phyloP scores from a whole-genome alignment of 75 land plant genomes.

The Pinus tabuliformis region DNA sequence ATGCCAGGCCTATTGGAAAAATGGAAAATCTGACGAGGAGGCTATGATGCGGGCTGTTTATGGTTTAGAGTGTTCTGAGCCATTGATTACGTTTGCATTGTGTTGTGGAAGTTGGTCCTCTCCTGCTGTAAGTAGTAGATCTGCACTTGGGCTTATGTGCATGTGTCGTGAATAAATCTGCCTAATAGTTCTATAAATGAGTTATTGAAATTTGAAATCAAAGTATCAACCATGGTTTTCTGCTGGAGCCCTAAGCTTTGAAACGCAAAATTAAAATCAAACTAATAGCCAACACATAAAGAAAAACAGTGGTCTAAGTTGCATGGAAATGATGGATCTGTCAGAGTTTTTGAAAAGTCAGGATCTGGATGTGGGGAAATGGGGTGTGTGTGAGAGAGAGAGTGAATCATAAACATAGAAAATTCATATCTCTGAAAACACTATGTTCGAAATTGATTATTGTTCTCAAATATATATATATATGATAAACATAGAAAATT shows the following conservation, averaged over 20 bases:
- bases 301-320: too few species aligned
- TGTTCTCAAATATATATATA: too few species aligned
- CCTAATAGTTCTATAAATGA: neutral
- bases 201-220: neutral
- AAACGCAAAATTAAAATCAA: neutral
- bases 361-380: too few species aligned
- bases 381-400: too few species aligned
- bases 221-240: neutral
- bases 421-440: too few species aligned
- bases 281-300: too few species aligned
- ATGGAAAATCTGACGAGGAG: conserved; percentile 33
- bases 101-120: conserved; percentile 96
- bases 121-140: conserved; percentile 78
- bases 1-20: conserved; percentile 41
- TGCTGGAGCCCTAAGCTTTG: neutral
- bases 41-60: conserved; percentile 34
- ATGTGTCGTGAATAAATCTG: neutral
- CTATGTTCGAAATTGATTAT: too few species aligned
- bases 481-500: too few species aligned
- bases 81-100: conserved; percentile 92
- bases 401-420: too few species aligned
- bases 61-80: conserved; percentile 89
- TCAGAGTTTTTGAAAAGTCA: too few species aligned
- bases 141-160: neutral
- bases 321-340: too few species aligned